Evolutionary conservation across 495 filamentous ascomycete genomes (phyloP), one percentile per base, ranked within the genome.

Genomic region (Aspergillus steynii): DNA sequence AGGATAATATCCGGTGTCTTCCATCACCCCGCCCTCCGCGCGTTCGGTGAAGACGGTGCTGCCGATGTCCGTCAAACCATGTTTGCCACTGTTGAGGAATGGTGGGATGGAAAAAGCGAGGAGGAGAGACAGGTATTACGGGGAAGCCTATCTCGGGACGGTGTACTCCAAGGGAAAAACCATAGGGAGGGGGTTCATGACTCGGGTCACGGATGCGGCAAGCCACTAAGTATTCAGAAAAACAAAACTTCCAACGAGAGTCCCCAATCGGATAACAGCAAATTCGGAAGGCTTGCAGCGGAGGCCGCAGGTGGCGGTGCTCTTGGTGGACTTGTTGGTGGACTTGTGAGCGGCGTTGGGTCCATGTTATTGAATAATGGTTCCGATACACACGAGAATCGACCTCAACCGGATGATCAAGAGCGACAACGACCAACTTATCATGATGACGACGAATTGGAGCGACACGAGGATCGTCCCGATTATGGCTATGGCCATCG

Each of bases 101-200:
- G 92, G 93, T 96, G 93, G 93, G 62, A 74, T 25, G 75, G 82
- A 34, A 85, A 91, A 74, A 71, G 71, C 49, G 84, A 88, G n/a
- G 66, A 71, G 9, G 84, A 84, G 50, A 82, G 83, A 50, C 75
- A 88, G 1, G 79, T 82, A 57, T 82, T 93, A 55, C 86, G 91
- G 28, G 78, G 83, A 29, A 86, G 91, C 68, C 81, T 96, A 53
- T 89, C 85, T 70, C 86, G 90, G 12, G 82, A 89, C 1, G 93
- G 93, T 57, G 90, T 96, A 32, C 66, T 83, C 61, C 75, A 82
- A 56, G 92, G 90, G 47, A 78, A 82, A 48, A 96, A 96, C 69
- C 92, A 96, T 71, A 92, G 89, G 68, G 88, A 91, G 65, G 91
- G 90, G 28, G 87, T 92, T n/a, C 76, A 89, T 20, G 93, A 96